Percentiles rank a stretch among this genome's conserved stretches.
These are phyloP conservation scores for Pythium dissotocum DNA, from an alignment of 352 stramenopile species.

Conservation along the genomic window DNA sequence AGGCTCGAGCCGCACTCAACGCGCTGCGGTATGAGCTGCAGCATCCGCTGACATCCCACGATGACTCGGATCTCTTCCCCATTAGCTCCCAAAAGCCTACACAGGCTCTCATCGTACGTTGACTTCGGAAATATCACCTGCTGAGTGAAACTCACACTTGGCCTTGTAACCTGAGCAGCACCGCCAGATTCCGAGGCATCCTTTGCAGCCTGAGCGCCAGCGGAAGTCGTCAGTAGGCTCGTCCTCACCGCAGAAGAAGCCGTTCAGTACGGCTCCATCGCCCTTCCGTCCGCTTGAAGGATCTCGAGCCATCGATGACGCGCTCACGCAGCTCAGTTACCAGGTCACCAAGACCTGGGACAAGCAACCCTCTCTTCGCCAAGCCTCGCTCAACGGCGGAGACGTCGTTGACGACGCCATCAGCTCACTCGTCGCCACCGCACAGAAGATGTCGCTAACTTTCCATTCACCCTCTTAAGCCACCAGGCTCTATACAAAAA, in stretches of 20 bases:
- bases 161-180: conserved; percentile 31
- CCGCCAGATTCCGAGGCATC: conserved; percentile 47
- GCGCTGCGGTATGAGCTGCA: conserved; percentile 74
- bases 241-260: conserved; percentile 8
- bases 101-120: conserved; percentile 47
- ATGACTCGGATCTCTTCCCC: conserved; percentile 61
- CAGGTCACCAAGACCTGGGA: conserved; percentile 40
- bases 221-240: background rate
- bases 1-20: conserved; percentile 61
- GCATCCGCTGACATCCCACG: conserved; percentile 78
- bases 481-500: background rate
- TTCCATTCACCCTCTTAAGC: conserved; percentile 31
- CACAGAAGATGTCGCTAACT: conserved; percentile 57
- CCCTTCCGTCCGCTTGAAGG: conserved; percentile 26
- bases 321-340: conserved; percentile 57
- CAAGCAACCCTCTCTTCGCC: background rate
- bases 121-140: background rate
- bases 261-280: conserved; percentile 17
- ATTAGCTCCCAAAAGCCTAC: conserved; percentile 50
- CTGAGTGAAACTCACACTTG: background rate
- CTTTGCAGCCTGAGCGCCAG: conserved; percentile 20
- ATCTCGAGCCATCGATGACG: conserved; percentile 56
- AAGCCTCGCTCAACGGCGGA: conserved; percentile 9
- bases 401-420: conserved; percentile 49
- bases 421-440: conserved; percentile 60